phyloP scores from a whole-genome alignment of 2,329 filamentous ascomycete species.

The Pseudocercospora vitis region DNA sequence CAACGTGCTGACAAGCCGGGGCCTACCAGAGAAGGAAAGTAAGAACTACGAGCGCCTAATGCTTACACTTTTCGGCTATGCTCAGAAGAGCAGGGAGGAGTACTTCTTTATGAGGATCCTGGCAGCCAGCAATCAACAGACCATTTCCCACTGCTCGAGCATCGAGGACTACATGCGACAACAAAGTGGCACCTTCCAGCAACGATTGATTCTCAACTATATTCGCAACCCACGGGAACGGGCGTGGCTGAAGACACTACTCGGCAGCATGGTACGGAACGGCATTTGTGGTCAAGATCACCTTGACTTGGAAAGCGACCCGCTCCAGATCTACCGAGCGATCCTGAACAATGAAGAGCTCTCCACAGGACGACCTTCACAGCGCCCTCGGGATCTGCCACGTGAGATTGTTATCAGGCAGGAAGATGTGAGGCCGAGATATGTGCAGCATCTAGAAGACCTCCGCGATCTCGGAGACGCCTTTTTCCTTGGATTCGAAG shows the following conservation, averaged over 20 bases:
- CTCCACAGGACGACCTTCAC: conserved; percentile 80
- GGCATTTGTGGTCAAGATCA: conserved; percentile 90
- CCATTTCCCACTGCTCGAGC: conserved; percentile 70
- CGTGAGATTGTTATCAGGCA: conserved; percentile 95
- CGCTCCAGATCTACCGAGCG: conserved; percentile 93
- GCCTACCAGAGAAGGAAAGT: conserved; percentile 84
- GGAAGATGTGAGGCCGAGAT: conserved; percentile 84
- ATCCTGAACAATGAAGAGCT: conserved; percentile 97
- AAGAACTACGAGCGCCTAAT: conserved; percentile 90
- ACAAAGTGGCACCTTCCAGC: conserved; percentile 85
- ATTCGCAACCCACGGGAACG: conserved; percentile 87
- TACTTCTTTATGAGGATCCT: conserved; percentile 94
- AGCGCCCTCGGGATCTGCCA: conserved; percentile 77
- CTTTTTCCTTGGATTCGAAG: conserved; percentile 78
- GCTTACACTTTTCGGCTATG: conserved; percentile 96
- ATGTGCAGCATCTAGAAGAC: conserved; percentile 92
- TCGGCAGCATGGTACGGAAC: conserved; percentile 82
- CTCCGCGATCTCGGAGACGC: conserved; percentile 92
- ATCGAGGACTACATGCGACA: conserved; percentile 78
- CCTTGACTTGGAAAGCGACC: conserved; percentile 92
- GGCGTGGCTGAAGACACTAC: conserved; percentile 83
- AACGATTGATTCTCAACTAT: conserved; percentile 81
- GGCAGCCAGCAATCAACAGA: conserved; percentile 77
- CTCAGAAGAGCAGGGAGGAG: conserved; percentile 93
- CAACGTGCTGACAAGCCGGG: conserved; percentile 76